phyloP scores from a whole-genome alignment of 2,329 filamentous ascomycete genomes.

The Triangularia setosa region DNA sequence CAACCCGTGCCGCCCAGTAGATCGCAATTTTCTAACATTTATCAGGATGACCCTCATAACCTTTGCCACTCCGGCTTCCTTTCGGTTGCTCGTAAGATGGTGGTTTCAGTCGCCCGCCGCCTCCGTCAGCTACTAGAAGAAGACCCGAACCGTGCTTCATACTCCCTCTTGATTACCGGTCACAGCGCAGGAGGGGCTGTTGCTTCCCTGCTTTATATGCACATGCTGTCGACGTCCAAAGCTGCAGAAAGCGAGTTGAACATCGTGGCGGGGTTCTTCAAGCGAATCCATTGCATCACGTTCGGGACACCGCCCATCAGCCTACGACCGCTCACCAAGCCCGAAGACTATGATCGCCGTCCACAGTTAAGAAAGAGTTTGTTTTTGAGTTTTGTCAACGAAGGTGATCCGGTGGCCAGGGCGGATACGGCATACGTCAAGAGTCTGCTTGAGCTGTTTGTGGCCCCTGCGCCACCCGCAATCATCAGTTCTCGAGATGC shows the following conservation, averaged over 20 bases:
- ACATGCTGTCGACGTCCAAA: constrained; percentile 65
- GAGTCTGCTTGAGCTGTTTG: constrained; percentile 67
- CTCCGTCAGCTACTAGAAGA: constrained; percentile 68
- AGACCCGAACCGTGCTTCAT: constrained; percentile 60
- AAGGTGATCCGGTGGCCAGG: constrained; percentile 75
- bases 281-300: constrained; percentile 76
- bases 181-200: constrained; percentile 85
- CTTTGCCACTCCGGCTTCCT: constrained; percentile 79
- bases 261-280: constrained; percentile 65
- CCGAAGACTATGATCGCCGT: constrained; percentile 35
- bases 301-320: constrained; percentile 81
- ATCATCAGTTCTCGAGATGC: constrained; percentile 1
- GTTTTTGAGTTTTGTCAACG: constrained; percentile 78
- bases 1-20: not conserved
- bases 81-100: constrained; percentile 69
- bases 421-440: constrained; percentile 74
- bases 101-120: constrained; percentile 65
- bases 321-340: constrained; percentile 63
- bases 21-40: constrained; percentile 3
- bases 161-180: constrained; percentile 76
- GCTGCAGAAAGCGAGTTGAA: constrained; percentile 64
- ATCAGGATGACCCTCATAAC: constrained; percentile 66
- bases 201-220: constrained; percentile 72
- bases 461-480: constrained; percentile 50
- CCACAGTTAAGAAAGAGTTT: constrained; percentile 58